These are phyloP conservation scores for Geotrichum bryndzae DNA, from an alignment of 1,139 yeast genomes.

Conservation along the genomic window DNA sequence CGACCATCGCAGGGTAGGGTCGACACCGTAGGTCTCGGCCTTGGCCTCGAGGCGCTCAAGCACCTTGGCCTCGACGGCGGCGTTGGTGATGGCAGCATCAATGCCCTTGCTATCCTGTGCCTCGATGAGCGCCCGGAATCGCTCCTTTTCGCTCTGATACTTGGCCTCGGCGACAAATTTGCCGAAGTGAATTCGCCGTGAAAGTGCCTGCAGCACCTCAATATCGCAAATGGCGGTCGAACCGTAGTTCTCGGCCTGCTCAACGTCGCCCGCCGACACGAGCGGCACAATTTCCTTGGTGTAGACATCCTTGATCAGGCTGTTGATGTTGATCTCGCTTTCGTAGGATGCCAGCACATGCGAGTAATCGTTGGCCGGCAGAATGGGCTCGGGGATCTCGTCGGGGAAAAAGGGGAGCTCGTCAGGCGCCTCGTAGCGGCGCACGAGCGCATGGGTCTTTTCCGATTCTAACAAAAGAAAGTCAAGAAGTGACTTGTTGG, in stretches of 20 bases:
- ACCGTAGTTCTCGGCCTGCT: conserved; percentile 81
- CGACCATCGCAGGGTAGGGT: conserved; percentile 67
- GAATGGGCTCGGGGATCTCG: conserved; percentile 55
- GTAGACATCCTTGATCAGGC: conserved; percentile 60
- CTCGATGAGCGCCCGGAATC: conserved; percentile 58
- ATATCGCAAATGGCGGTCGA: conserved; percentile 81
- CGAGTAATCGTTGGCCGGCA: conserved; percentile 79
- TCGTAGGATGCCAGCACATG: conserved; percentile 67
- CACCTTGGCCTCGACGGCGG: conserved; percentile 79
- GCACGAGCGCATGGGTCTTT: conserved; percentile 66
- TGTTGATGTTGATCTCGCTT: conserved; percentile 70
- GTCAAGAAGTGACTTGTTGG: conserved; percentile 78
- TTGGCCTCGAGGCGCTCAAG: conserved; percentile 70
- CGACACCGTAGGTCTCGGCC: conserved; percentile 82
- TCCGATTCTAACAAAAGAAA: conserved; percentile 79
- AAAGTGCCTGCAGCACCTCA: conserved; percentile 77
- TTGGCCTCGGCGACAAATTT: conserved; percentile 96
- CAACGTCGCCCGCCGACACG: conserved; percentile 59
- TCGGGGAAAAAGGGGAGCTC: conserved; percentile 87
- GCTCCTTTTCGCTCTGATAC: conserved; percentile 60
- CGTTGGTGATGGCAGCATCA: conserved; percentile 74
- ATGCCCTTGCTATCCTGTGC: conserved; percentile 66
- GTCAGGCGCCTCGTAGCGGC: conserved; percentile 93
- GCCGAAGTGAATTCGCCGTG: conserved; percentile 95
- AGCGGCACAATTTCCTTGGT: conserved; percentile 66